A percentile compares a stretch with the other conserved stretches of the same genome.
phyloP scores from a whole-genome alignment of 2,329 filamentous ascomycete genomes.

The Purpureocillium takamizusanense region DNA sequence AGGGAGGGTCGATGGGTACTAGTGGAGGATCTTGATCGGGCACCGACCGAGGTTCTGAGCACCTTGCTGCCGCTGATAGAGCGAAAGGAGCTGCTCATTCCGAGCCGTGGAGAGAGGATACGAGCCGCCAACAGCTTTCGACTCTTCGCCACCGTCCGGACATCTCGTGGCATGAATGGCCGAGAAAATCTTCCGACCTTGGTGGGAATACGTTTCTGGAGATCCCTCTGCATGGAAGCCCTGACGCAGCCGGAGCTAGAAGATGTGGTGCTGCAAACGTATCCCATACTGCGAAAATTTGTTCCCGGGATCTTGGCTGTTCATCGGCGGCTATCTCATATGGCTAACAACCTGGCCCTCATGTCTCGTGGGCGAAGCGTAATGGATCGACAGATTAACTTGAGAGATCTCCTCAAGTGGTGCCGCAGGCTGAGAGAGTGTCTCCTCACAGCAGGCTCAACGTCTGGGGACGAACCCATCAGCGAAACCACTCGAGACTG shows the following conservation, averaged over 20 bases:
- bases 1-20: constrained; percentile 92
- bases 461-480: constrained; percentile 59
- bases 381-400: constrained; percentile 47
- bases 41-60: constrained; percentile 90
- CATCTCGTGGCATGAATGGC: constrained; percentile 58
- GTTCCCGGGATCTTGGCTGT: constrained; percentile 50
- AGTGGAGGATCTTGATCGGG: constrained; percentile 92
- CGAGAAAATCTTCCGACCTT: constrained; percentile 61
- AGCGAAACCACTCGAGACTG: constrained; percentile 65
- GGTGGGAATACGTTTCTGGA: constrained; percentile 83
- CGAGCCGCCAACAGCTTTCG: constrained; percentile 77
- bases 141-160: constrained; percentile 85
- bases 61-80: constrained; percentile 89
- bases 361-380: constrained; percentile 30
- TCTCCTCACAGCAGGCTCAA: constrained; percentile 51
- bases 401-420: constrained; percentile 85
- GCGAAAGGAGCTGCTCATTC: constrained; percentile 80
- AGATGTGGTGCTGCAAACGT: constrained; percentile 61
- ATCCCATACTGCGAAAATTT: constrained; percentile 60
- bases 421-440: constrained; percentile 66
- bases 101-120: constrained; percentile 79
- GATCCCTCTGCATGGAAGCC: constrained; percentile 58
- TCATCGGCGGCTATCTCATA: constrained; percentile 41
- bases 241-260: constrained; percentile 62
- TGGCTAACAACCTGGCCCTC: constrained; percentile 35